Percentiles rank a stretch among this genome's conserved stretches.
phyloP scores from a whole-genome alignment of 805 yeast species.

The Yarrowia sp. region DNA sequence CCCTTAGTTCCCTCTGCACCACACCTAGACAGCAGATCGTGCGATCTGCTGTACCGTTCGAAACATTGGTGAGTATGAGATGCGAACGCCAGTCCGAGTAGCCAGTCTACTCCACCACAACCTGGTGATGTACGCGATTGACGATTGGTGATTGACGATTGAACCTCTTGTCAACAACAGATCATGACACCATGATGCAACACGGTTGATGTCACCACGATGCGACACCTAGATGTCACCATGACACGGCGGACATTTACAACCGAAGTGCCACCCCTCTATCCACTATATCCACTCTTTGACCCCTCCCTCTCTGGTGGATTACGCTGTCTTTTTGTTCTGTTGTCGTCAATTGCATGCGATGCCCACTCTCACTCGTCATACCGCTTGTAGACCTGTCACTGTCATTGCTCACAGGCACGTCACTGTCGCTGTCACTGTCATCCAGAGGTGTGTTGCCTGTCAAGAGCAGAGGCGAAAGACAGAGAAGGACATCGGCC shows the following conservation, averaged over 20 bases:
- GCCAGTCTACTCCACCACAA: neutral
- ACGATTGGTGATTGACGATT: too few species aligned
- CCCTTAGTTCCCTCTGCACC: conserved; percentile 8
- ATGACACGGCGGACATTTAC: too few species aligned
- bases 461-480: neutral
- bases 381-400: conserved; percentile 29
- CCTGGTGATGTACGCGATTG: neutral
- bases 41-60: conserved; percentile 25
- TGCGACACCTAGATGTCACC: too few species aligned
- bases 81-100: too few species aligned
- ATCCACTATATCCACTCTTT: too few species aligned
- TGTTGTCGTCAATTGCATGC: neutral
- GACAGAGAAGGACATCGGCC: neutral
- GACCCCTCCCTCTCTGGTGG: neutral
- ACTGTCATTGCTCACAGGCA: neutral
- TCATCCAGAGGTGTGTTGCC: neutral
- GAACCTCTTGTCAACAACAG: too few species aligned
- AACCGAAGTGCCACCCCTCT: neutral
- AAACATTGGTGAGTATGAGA: conserved; percentile 7
- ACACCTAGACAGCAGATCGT: conserved; percentile 20
- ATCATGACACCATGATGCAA: too few species aligned
- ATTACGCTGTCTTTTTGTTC: too few species aligned
- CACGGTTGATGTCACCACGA: too few species aligned
- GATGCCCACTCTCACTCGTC: conserved; percentile 9
- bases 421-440: conserved; percentile 17